These are phyloP conservation scores for Penicillium canescens DNA, from an alignment of 495 filamentous ascomycete genomes.

Conservation along the genomic window DNA sequence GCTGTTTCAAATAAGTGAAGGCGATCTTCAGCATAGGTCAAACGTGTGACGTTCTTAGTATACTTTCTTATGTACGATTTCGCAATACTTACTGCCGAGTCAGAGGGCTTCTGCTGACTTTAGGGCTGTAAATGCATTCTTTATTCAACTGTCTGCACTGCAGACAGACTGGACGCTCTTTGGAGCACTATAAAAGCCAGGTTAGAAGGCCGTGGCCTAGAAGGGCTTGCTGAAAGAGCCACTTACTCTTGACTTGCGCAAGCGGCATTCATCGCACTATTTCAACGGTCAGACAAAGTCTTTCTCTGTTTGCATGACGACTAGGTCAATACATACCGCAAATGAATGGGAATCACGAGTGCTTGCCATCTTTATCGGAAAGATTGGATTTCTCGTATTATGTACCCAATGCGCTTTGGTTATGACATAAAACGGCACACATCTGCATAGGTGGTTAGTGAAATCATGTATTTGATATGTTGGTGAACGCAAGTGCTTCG, in stretches of 20 bases:
- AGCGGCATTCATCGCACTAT: too few relatives aligned
- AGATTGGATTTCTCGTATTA: slow-evolving; percentile 22
- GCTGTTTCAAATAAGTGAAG: slow-evolving; percentile 47
- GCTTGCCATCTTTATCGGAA: slow-evolving; percentile 44
- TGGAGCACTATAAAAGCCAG: too few relatives aligned
- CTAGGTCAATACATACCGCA: slow-evolving; percentile 36
- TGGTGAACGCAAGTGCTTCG: background rate
- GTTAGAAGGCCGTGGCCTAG: too few relatives aligned
- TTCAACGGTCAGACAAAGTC: background rate
- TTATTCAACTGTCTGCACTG: too few relatives aligned
- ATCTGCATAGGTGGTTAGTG: slow-evolving; percentile 36
- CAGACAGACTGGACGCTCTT: too few relatives aligned
- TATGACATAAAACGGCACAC: slow-evolving; percentile 37
- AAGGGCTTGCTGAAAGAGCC: too few relatives aligned
- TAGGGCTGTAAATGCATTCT: too few relatives aligned
- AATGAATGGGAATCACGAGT: slow-evolving; percentile 51
- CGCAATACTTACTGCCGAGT: slow-evolving; percentile 42
- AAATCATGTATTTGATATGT: slow-evolving; percentile 2
- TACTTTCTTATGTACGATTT: background rate
- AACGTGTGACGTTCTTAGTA: slow-evolving; percentile 34
- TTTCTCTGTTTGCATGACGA: background rate
- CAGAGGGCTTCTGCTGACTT: slow-evolving; percentile 47
- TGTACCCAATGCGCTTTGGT: slow-evolving; percentile 35
- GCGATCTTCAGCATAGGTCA: slow-evolving; percentile 52
- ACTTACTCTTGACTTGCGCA: too few relatives aligned